Evolutionary conservation across 805 yeast species (phyloP).

Genomic region (Komagataella kurtzmanii): DNA sequence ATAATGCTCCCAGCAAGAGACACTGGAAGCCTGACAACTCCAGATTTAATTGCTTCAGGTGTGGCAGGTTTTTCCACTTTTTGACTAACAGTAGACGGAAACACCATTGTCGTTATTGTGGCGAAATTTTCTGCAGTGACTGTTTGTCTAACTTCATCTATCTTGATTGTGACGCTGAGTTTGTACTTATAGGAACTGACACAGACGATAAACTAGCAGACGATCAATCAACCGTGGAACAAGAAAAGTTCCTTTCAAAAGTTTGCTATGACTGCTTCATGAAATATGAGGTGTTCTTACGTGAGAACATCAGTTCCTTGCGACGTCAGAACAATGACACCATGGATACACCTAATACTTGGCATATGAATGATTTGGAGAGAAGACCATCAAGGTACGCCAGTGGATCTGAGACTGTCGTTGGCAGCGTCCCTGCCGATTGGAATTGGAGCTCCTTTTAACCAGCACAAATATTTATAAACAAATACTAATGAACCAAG

Average conservation of each 20-base stretch:
- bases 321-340: not conserved
- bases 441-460: slow-evolving; percentile 27
- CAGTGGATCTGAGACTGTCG: not conserved
- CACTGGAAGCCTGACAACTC: slow-evolving; percentile 71
- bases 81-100: slow-evolving; percentile 48
- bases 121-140: slow-evolving; percentile 24
- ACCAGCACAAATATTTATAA: not conserved
- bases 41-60: slow-evolving; percentile 51
- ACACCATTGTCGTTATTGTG: slow-evolving; percentile 27
- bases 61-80: slow-evolving; percentile 58
- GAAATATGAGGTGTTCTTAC: slow-evolving; percentile 19
- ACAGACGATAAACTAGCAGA: slow-evolving; percentile 2
- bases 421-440: slow-evolving; percentile 18
- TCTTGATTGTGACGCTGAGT: slow-evolving; percentile 20
- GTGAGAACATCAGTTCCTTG: slow-evolving; percentile 13
- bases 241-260: slow-evolving; percentile 18
- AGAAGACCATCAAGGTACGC: not conserved
- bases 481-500: not conserved
- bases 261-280: slow-evolving; percentile 19
- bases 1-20: slow-evolving; percentile 29
- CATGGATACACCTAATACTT: slow-evolving; percentile 1
- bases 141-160: slow-evolving; percentile 21
- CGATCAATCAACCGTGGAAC: slow-evolving; percentile 1
- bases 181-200: slow-evolving; percentile 15
- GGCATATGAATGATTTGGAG: not conserved